Evolutionary conservation across 495 filamentous ascomycete species (phyloP), one percentile per base, ranked within the genome.

Genomic region (Thermothielavioides terrestris): DNA sequence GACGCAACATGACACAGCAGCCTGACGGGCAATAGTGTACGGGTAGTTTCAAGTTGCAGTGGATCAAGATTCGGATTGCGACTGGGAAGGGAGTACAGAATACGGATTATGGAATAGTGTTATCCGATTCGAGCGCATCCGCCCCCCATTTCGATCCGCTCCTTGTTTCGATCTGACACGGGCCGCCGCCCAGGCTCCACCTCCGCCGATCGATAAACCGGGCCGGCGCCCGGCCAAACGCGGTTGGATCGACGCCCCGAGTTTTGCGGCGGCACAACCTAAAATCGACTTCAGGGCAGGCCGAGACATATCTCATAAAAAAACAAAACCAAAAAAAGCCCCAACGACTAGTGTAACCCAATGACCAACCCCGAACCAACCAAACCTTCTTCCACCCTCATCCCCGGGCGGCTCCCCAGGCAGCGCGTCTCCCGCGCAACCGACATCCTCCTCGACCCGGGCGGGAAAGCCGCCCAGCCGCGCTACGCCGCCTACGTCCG

Each of bases 391-490:
- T 25, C 10, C 40, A 21, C 27, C 28, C 38, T 12, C 27, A 18
- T 31, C 20, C 35, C n/a, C 8, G 23, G 48, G 3, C 5, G 11
- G 25, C 23, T 9, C 42, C 12, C 28, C 35, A 17, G 27, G 14
- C 12, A n/a, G 0, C 41, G 12, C 41, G 27, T 37, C 32, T 50
- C 46, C 47, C 27, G 18, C 1, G 54, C 53, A 26, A 21, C 35
- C 17, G 58, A 60, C 40, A 54, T 60, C 54, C 54, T 60, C 47
- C 35, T 26, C 43, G 12, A 26, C 50, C 34, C 44, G 18, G 3
- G n/a, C n/a, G n/a, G 30, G 11, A 28, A 17, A 14, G 26, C 46
- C 42, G 8, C 40, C 11, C 38, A 35, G 5, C 44, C 30, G 15
- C 54, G 49, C 27, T 53, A 45, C 49, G 27, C 37, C 27, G 50